Evolutionary conservation across 2,329 filamentous ascomycete species (phyloP).

Genomic region (Sporothrix euskadiensis): DNA sequence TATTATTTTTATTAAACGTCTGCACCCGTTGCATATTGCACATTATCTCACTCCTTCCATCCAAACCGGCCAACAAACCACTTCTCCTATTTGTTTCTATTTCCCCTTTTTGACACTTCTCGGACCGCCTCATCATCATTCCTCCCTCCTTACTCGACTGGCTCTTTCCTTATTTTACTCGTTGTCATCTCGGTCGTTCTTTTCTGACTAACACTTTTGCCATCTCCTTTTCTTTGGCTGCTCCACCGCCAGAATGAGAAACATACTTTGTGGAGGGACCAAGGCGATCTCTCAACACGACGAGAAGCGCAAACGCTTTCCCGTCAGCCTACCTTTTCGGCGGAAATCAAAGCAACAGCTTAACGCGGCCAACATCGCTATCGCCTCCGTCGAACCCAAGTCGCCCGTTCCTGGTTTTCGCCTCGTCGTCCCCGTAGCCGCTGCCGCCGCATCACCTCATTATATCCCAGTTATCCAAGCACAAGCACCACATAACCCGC

Average conservation of each 20-base stretch:
- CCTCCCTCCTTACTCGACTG: not conserved
- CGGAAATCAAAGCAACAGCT: not conserved
- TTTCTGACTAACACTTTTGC: not conserved
- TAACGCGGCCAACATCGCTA: not conserved
- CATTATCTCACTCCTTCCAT: not conserved
- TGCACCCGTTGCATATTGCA: not conserved
- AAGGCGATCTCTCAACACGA: constrained; percentile 7
- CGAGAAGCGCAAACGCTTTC: constrained; percentile 23
- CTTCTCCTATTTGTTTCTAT: not conserved
- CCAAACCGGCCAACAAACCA: not conserved
- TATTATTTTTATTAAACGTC: not conserved
- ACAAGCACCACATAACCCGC: not conserved
- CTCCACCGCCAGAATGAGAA: constrained; percentile 11
- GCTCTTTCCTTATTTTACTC: not conserved
- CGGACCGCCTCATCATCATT: not conserved
- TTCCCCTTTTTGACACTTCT: not conserved
- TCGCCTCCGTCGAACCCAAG: not conserved
- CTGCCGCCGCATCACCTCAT: not conserved
- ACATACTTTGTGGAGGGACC: constrained; percentile 23
- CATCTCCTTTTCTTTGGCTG: not conserved
- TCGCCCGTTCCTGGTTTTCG: not conserved
- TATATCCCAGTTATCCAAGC: not conserved
- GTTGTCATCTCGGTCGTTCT: not conserved
- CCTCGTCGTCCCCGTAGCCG: not conserved
- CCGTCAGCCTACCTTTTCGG: constrained; percentile 7